phyloP scores from a whole-genome alignment of 768 basidiomycete species.

The Russula earlei region DNA sequence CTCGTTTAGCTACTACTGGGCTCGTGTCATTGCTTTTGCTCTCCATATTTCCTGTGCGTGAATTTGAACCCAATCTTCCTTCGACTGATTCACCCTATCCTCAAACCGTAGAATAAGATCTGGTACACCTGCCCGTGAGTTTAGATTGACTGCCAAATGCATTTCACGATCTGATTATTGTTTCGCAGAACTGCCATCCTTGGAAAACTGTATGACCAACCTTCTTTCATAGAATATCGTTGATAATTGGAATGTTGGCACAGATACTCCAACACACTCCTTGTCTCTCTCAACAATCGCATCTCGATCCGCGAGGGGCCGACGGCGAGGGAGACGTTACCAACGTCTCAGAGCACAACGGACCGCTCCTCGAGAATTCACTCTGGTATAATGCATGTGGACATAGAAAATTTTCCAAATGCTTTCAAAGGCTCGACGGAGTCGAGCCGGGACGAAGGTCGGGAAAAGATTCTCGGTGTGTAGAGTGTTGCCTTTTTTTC shows the following conservation, averaged over 20 bases:
- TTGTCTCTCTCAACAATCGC: conserved; percentile 8
- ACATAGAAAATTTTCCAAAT: no score
- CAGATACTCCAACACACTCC: conserved; percentile 10
- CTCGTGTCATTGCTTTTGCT: background rate
- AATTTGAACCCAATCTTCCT: background rate
- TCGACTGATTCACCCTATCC: background rate
- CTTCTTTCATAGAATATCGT: background rate
- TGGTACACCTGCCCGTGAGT: conserved; percentile 9
- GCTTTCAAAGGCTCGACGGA: no score
- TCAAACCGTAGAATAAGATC: background rate
- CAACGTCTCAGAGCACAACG: no score
- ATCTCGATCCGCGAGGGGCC: background rate
- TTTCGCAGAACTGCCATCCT: background rate
- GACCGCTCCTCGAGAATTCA: no score
- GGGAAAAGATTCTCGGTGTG: no score
- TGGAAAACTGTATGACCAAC: conserved; percentile 1
- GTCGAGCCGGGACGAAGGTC: no score
- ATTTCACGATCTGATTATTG: background rate
- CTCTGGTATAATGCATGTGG: no score
- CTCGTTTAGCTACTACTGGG: background rate
- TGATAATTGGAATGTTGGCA: background rate
- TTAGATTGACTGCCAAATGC: background rate
- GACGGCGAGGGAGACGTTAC: no score
- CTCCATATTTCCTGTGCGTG: background rate
- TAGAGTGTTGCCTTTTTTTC: no score